Conservation (phyloP, 2,329 filamentous ascomycete species). For the Colletotrichum sp. region DNA sequence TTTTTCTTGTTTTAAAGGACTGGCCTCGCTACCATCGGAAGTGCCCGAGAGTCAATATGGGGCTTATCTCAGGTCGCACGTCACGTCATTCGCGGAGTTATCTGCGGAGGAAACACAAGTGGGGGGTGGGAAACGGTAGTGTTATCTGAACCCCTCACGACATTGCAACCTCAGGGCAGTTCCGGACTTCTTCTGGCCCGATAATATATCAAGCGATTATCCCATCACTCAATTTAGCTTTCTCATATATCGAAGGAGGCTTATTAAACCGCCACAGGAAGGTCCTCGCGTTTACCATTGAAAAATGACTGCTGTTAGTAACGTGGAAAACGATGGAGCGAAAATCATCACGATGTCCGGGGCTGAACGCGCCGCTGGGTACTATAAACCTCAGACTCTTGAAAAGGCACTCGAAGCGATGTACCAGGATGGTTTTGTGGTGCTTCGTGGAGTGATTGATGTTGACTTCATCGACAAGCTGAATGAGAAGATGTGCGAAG, state of each 20-base stretch:
- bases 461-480: conserved; percentile 57
- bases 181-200: neutral
- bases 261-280: neutral
- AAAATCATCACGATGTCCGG: neutral
- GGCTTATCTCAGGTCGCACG: neutral
- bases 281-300: neutral
- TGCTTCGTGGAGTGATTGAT: conserved; percentile 57
- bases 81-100: neutral
- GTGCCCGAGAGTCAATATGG: neutral
- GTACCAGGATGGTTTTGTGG: conserved; percentile 59
- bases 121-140: neutral
- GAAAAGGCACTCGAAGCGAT: conserved; percentile 57
- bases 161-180: neutral
- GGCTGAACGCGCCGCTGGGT: neutral
- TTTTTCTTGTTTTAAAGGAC: neutral
- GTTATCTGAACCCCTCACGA: neutral
- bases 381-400: conserved; percentile 41
- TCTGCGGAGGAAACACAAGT: neutral
- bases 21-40: neutral
- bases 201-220: neutral
- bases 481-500: conserved; percentile 63
- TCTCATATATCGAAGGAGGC: neutral
- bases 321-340: neutral
- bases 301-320: neutral
- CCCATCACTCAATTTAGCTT: neutral